Evolutionary conservation across 2,329 filamentous ascomycete species (phyloP).

Genomic region (Paecilomyces niveus): DNA sequence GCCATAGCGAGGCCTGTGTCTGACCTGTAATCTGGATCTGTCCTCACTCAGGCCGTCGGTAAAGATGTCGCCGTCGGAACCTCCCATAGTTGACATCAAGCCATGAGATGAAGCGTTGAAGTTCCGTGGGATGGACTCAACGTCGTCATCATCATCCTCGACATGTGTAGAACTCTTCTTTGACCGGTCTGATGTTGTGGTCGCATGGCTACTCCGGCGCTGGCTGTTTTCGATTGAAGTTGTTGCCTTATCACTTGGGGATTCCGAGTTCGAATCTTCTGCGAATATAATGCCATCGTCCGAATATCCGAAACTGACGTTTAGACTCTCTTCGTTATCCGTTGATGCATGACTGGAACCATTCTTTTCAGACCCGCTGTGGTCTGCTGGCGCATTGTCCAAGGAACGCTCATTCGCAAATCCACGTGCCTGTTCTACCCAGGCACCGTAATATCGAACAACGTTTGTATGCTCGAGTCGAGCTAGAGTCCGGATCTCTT

Average conservation of each 20-base stretch:
- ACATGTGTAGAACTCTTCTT: constrained; percentile 32
- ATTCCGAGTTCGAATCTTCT: constrained; percentile 12
- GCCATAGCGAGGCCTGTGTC: constrained; percentile 14
- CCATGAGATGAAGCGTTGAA: constrained; percentile 22
- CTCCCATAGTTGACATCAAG: constrained; percentile 28
- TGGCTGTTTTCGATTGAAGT: constrained; percentile 12
- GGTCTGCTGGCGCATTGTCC: not conserved
- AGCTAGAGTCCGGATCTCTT: constrained; percentile 57
- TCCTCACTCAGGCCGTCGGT: constrained; percentile 33
- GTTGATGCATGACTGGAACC: constrained; percentile 9
- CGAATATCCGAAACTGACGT: constrained; percentile 36
- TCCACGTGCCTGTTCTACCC: constrained; percentile 48
- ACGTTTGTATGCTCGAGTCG: constrained; percentile 58
- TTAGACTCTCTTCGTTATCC: constrained; percentile 24
- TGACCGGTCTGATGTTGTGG: constrained; percentile 34
- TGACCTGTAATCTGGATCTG: constrained; percentile 24
- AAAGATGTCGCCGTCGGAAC: constrained; percentile 33
- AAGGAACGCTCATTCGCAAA: constrained; percentile 6
- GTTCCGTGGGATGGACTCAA: constrained; percentile 43
- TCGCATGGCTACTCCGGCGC: constrained; percentile 27
- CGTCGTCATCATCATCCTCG: constrained; percentile 38
- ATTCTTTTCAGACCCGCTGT: constrained; percentile 6
- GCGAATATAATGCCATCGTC: constrained; percentile 17
- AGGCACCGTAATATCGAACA: constrained; percentile 59
- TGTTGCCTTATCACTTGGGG: constrained; percentile 9